These are phyloP conservation scores for Penicillium canescens DNA, from an alignment of 495 filamentous ascomycete species.

Conservation along the genomic window DNA sequence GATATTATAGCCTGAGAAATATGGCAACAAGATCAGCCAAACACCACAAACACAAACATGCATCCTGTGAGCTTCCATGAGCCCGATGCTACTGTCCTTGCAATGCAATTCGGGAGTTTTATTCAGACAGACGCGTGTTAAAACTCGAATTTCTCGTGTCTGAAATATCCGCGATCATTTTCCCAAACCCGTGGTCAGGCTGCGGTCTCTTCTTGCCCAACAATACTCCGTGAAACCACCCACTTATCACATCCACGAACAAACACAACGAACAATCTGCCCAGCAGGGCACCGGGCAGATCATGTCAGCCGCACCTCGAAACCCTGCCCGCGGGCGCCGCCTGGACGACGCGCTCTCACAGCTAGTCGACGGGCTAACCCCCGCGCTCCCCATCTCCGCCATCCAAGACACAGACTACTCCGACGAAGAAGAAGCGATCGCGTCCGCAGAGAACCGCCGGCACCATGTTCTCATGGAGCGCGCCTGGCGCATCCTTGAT, in stretches of 20 bases:
- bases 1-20: not conserved
- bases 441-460: constrained; percentile 45
- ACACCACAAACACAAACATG: constrained; percentile 22
- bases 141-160: not conserved
- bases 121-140: not conserved
- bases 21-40: constrained; percentile 7
- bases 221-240: not conserved
- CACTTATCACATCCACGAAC: not conserved
- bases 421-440: constrained; percentile 45
- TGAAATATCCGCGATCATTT: not conserved
- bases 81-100: not conserved
- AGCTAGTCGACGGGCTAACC: constrained; percentile 53
- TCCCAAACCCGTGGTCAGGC: not conserved
- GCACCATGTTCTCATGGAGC: constrained; percentile 41
- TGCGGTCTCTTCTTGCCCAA: not conserved
- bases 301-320: constrained; percentile 36
- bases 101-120: not conserved
- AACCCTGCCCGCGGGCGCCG: constrained; percentile 43
- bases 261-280: constrained; percentile 2
- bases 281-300: constrained; percentile 13
- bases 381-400: constrained; percentile 38
- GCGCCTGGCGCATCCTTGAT: constrained; percentile 46
- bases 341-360: constrained; percentile 56
- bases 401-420: constrained; percentile 34
- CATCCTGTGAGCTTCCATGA: constrained; percentile 3